Evolutionary conservation across 2,329 filamentous ascomycete species (phyloP).

Genomic region (Chrysoporthe cubensis): DNA sequence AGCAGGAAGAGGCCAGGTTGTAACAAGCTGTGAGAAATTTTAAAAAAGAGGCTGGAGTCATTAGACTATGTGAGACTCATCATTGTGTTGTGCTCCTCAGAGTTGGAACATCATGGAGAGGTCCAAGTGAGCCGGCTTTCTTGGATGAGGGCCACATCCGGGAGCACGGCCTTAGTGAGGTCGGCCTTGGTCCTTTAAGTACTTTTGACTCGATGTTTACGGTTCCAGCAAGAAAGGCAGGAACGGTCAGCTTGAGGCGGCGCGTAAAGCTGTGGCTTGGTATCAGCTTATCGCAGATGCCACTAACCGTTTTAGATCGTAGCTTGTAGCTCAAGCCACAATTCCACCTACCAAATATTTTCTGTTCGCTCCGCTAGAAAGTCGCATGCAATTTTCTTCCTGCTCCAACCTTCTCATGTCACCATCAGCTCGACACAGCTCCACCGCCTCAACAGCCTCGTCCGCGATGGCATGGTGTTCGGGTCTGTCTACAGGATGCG

Average conservation of each 20-base stretch:
- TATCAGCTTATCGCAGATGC: neutral
- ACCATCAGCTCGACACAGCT: neutral
- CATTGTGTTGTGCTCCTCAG: constrained; percentile 20
- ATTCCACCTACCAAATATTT: constrained; percentile 7
- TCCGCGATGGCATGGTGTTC: neutral
- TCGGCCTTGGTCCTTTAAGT: constrained; percentile 25
- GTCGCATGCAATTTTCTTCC: neutral
- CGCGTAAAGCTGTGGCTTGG: constrained; percentile 7
- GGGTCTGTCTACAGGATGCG: neutral
- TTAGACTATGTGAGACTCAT: constrained; percentile 15
- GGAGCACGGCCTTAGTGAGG: constrained; percentile 20
- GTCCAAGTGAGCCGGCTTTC: constrained; percentile 7
- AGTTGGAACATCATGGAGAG: constrained; percentile 19
- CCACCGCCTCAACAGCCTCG: neutral
- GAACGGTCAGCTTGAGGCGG: constrained; percentile 13
- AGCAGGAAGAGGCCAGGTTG: neutral
- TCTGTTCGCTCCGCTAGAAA: neutral
- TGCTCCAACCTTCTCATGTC: neutral
- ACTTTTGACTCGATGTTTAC: constrained; percentile 28
- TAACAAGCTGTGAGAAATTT: neutral
- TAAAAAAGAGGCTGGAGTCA: neutral
- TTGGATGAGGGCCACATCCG: constrained; percentile 18
- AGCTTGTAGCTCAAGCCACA: constrained; percentile 3
- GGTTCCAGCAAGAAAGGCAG: constrained; percentile 1
- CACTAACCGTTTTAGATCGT: neutral